Evolutionary conservation across 345 rosid species (phyloP).

Genomic region (Psidium friedrichsthalianum): DNA sequence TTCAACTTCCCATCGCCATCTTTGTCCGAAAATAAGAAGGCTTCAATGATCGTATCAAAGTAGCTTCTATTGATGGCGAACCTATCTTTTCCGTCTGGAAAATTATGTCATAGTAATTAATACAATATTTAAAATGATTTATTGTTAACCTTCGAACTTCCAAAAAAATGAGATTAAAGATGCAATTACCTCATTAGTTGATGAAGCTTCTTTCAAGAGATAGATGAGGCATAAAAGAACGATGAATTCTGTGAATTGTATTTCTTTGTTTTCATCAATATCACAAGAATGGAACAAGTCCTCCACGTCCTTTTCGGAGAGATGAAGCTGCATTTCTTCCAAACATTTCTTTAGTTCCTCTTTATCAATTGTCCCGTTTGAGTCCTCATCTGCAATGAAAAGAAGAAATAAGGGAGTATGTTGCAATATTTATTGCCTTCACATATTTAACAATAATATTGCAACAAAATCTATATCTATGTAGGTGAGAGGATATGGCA

Average conservation of each 20-base stretch:
- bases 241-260: slow-evolving; percentile 73
- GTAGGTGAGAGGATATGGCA: neutral
- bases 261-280: slow-evolving; percentile 65
- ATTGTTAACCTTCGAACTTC: neutral
- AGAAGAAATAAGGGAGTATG: slow-evolving; percentile 1
- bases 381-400: slow-evolving; percentile 42
- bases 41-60: slow-evolving; percentile 60
- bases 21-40: slow-evolving; percentile 74
- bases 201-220: slow-evolving; percentile 47
- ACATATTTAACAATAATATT: neutral
- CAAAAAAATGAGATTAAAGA: neutral
- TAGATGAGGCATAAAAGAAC: slow-evolving; percentile 73
- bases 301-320: slow-evolving; percentile 54
- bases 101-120: slow-evolving; percentile 4
- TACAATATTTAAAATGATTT: neutral
- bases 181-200: slow-evolving; percentile 1
- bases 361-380: slow-evolving; percentile 53
- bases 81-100: slow-evolving; percentile 33
- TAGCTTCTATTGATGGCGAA: slow-evolving; percentile 46
- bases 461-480: neutral
- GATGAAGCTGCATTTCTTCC: slow-evolving; percentile 35
- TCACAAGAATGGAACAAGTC: slow-evolving; percentile 74
- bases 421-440: neutral
- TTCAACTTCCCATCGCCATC: slow-evolving; percentile 70
- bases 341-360: slow-evolving; percentile 64